These are phyloP conservation scores for Angophora floribunda DNA, from an alignment of 345 rosid genomes.

Conservation along the genomic window DNA sequence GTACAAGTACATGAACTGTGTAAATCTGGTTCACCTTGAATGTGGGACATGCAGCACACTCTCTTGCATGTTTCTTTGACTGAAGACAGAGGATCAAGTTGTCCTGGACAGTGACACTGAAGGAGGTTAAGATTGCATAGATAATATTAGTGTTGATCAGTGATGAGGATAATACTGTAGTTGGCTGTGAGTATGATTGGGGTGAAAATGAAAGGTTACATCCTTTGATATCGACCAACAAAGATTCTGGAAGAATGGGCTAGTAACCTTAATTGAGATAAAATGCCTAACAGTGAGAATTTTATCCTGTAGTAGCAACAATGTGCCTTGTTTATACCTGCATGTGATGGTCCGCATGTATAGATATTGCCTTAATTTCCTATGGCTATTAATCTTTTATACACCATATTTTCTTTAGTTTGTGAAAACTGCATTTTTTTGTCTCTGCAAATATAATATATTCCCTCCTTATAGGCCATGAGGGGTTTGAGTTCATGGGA, in stretches of 20 bases:
- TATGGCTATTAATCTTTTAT: neutral
- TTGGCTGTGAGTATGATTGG: neutral
- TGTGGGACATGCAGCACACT: neutral
- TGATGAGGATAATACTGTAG: neutral
- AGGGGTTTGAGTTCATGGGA: neutral
- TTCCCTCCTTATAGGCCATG: neutral
- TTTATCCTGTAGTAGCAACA: neutral
- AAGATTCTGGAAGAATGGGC: neutral
- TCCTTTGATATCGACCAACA: neutral
- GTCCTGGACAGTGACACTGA: neutral
- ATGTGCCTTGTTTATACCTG: neutral
- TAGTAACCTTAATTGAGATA: neutral
- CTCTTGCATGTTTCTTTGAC: neutral
- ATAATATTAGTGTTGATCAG: neutral
- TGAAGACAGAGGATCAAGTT: neutral
- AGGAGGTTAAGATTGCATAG: neutral
- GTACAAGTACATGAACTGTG: neutral
- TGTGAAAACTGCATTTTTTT: neutral
- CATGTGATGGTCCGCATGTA: neutral
- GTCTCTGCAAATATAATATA: neutral
- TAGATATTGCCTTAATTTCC: neutral
- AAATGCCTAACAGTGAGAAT: neutral
- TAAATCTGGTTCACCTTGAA: neutral
- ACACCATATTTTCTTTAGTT: neutral
- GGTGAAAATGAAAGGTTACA: neutral